A percentile compares a stretch with the other conserved stretches of the same genome.
These are phyloP conservation scores for Harringtonia aguacate DNA, from an alignment of 2,329 filamentous ascomycete genomes.

Conservation along the genomic window DNA sequence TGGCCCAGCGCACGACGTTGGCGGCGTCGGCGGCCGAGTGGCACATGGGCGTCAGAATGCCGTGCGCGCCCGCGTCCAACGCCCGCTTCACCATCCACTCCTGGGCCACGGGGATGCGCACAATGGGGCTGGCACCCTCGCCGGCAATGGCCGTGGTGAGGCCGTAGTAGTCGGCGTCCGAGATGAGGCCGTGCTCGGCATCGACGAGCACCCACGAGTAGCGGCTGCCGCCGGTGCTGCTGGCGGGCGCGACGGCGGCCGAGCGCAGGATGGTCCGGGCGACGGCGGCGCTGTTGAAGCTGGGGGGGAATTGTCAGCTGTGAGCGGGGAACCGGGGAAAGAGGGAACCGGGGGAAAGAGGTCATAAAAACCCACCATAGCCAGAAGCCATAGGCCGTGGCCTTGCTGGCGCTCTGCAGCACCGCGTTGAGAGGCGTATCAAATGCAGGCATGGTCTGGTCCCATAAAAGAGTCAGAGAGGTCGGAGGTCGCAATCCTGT, in stretches of 20 bases:
- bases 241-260: conserved; percentile 1
- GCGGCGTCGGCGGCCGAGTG: conserved; percentile 14
- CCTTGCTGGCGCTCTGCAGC: neutral
- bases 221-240: neutral
- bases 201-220: conserved; percentile 25
- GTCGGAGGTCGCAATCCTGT: neutral
- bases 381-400: conserved; percentile 12
- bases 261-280: conserved; percentile 12
- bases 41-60: conserved; percentile 38
- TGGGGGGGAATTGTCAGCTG: too few relatives aligned
- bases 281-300: conserved; percentile 8
- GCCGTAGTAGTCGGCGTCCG: conserved; percentile 25
- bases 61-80: conserved; percentile 48
- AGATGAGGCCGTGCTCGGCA: conserved; percentile 26
- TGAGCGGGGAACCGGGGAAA: neutral
- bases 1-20: conserved; percentile 12
- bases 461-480: neutral
- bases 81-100: conserved; percentile 53
- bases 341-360: neutral
- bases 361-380: conserved; percentile 8
- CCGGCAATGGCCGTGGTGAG: conserved; percentile 23
- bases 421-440: conserved; percentile 1
- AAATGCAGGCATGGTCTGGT: conserved; percentile 5
- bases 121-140: conserved; percentile 27
- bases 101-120: conserved; percentile 42